Conservation (phyloP, 768 basidiomycete species). For the Tricholoma matsutake region DNA sequence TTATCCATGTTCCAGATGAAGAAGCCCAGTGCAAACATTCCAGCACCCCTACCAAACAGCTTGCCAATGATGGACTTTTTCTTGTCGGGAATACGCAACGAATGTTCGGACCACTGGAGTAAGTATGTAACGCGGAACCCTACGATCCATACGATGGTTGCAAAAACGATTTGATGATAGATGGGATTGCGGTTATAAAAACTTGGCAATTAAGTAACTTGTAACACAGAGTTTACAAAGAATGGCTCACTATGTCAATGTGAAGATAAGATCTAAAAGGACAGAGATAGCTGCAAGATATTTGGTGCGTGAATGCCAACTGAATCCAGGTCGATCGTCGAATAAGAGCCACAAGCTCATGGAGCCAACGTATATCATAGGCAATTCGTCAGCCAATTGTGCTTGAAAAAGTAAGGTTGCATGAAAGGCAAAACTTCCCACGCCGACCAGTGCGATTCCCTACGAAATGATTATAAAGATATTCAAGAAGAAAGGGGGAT, state of each 20-base stretch:
- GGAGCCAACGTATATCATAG: conserved; percentile 74
- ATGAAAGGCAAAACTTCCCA: conserved; percentile 79
- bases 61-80: conserved; percentile 39
- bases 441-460: conserved; percentile 69
- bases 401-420: conserved; percentile 72
- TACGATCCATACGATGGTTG: conserved; percentile 46
- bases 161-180: conserved; percentile 80
- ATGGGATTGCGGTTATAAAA: conserved; percentile 69
- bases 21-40: conserved; percentile 61
- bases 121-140: conserved; percentile 51
- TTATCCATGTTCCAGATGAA: conserved; percentile 82
- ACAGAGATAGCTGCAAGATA: conserved; percentile 35
- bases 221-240: neutral
- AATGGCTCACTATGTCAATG: conserved; percentile 66
- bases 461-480: conserved; percentile 20
- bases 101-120: conserved; percentile 39
- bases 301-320: conserved; percentile 34
- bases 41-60: conserved; percentile 52
- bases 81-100: conserved; percentile 38
- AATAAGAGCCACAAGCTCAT: conserved; percentile 60
- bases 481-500: neutral
- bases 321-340: conserved; percentile 53
- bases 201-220: conserved; percentile 32
- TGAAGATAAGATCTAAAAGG: conserved; percentile 58
- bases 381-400: conserved; percentile 79